Evolutionary conservation across 352 stramenopile genomes (phyloP).

Genomic region (Plasmopara halstedii): DNA sequence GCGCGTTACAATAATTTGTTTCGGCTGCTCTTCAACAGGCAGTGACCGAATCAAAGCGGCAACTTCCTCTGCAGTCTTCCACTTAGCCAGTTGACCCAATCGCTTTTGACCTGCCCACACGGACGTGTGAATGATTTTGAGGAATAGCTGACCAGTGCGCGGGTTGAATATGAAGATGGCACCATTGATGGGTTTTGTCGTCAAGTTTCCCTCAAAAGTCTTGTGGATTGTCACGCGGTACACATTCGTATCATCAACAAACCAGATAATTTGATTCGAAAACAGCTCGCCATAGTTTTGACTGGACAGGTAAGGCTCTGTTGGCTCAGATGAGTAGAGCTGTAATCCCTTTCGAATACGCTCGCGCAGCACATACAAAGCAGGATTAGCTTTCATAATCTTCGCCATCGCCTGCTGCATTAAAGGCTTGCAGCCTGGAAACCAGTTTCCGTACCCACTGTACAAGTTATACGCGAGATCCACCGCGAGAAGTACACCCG

Average conservation of each 20-base stretch:
- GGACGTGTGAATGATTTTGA: slow-evolving; percentile 99
- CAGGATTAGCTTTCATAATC: slow-evolving; percentile 99
- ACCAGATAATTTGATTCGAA: slow-evolving; percentile 99
- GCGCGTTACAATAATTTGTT: slow-evolving; percentile 99
- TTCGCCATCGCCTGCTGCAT: slow-evolving; percentile 99
- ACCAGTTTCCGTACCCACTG: slow-evolving; percentile 99
- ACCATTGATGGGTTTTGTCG: slow-evolving; percentile 99
- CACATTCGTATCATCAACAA: slow-evolving; percentile 99
- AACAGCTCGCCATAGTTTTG: slow-evolving; percentile 99
- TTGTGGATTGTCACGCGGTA: slow-evolving; percentile 99
- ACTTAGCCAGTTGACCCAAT: slow-evolving; percentile 98
- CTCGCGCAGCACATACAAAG: slow-evolving; percentile 98
- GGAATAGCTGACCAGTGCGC: slow-evolving; percentile 97
- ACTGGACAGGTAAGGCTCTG: slow-evolving; percentile 98
- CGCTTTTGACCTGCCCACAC: slow-evolving; percentile 99
- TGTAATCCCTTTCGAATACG: slow-evolving; percentile 99
- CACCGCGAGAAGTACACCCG: slow-evolving; percentile 95
- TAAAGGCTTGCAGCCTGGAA: slow-evolving; percentile 97
- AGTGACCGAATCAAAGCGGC: slow-evolving; percentile 98
- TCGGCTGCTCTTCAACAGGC: slow-evolving; percentile 99
- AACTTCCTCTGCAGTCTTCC: slow-evolving; percentile 99
- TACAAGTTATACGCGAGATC: slow-evolving; percentile 99
- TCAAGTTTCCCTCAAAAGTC: slow-evolving; percentile 99
- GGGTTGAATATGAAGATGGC: slow-evolving; percentile 99
- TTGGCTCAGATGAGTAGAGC: slow-evolving; percentile 99